Evolutionary conservation across 345 rosid species (phyloP), one percentile per base, ranked within the genome.

Genomic region (Populus davidiana): DNA sequence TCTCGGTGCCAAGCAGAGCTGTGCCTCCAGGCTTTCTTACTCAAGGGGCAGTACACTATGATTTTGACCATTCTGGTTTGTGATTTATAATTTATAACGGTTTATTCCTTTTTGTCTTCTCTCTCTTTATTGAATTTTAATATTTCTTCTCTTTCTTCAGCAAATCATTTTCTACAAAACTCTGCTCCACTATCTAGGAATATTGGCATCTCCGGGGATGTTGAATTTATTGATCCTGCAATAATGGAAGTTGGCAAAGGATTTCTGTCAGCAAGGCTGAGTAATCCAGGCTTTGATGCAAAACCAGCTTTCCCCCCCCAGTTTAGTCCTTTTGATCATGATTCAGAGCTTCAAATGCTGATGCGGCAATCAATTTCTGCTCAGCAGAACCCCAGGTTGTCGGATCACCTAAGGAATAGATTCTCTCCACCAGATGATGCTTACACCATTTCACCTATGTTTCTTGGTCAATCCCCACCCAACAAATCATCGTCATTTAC

Each of bases 151-250:
- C 33, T 33, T n/a, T 73, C 67, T 85, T 35, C 86, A 85, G 92
- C 69, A 50, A 86, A 66, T 77, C 77, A 81, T 71, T 71, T 81
- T 77, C 80, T 75, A 1, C 86, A 75, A 33, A 75, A 71, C 31
- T 74, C 84, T 69, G 72, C 81, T 54, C 78, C 77, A 44, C 69
- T 66, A 4, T 47, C 52, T 81, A 79, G 85, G 67, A 81, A 63
- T 52, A 12, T 71, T 75, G 82, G 85, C 44, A 25, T 66, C 68
- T 64, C 75, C 29, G 68, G 43, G 20, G 86, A 89, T 80, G 79
- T 74, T 74, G 88, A 83, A 73, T 84, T 88, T 52, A 43, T 83
- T 50, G 88, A 88, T 84, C 91, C 91, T 79, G 86, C 91, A 61
- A 84, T 85, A 59, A 39, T 84, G 76, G 85, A 84, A 44, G 85